Evolutionary conservation across 305 asterid species (phyloP).

Genomic region (Solanum hybrid): DNA sequence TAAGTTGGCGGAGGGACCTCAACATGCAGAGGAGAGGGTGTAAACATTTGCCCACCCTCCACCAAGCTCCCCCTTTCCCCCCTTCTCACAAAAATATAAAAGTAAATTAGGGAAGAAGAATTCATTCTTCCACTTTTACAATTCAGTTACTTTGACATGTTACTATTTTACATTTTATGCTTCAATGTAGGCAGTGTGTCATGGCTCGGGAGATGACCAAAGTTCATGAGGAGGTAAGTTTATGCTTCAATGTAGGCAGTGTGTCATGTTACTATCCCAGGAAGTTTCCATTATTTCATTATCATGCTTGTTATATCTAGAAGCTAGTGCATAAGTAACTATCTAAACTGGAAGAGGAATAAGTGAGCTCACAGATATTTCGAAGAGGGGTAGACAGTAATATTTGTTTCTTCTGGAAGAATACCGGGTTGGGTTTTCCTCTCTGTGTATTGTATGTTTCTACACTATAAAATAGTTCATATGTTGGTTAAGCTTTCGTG

Average conservation of each 20-base stretch:
- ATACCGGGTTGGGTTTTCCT: background rate
- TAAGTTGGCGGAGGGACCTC: background rate
- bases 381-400: background rate
- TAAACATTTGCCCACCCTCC: background rate
- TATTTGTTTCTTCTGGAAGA: background rate
- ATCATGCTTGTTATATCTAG: background rate
- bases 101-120: background rate
- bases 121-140: background rate
- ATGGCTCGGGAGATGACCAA: conserved; percentile 94
- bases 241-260: background rate
- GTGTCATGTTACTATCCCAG: background rate
- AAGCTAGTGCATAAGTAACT: background rate
- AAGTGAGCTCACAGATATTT: background rate
- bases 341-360: background rate
- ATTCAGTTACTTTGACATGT: background rate
- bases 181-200: conserved; percentile 62
- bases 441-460: background rate
- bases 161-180: conserved; percentile 6
- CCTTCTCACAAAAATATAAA: background rate
- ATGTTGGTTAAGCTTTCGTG: background rate
- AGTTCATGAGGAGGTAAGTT: conserved; percentile 68
- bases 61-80: background rate
- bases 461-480: background rate
- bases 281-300: background rate
- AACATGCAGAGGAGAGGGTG: background rate